Evolutionary conservation across 345 rosid species (phyloP).

Genomic region (Corchorus capsularis): DNA sequence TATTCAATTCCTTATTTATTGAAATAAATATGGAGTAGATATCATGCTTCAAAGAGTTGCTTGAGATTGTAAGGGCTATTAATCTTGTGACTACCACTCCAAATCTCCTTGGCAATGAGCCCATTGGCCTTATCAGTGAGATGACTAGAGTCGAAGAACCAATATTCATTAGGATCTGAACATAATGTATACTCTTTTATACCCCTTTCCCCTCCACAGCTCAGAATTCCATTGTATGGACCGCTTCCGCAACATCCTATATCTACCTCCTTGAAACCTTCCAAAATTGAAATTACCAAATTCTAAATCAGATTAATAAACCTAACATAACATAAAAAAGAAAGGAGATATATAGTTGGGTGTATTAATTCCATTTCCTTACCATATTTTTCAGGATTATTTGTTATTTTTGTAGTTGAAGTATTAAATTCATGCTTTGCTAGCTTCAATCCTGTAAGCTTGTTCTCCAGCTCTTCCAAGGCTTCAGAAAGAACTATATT

Average conservation of each 20-base stretch:
- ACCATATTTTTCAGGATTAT: slow-evolving; percentile 56
- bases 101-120: slow-evolving; percentile 56
- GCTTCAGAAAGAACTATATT: slow-evolving; percentile 52
- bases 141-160: slow-evolving; percentile 79
- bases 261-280: slow-evolving; percentile 67
- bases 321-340: no score
- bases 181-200: slow-evolving; percentile 59
- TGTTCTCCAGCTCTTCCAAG: slow-evolving; percentile 38
- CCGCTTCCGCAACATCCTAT: slow-evolving; percentile 82
- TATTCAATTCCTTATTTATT: no score
- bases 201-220: slow-evolving; percentile 69
- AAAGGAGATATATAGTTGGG: no score
- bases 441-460: slow-evolving; percentile 54
- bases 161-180: slow-evolving; percentile 51
- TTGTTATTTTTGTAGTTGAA: slow-evolving; percentile 41
- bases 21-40: no score
- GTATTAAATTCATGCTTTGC: slow-evolving; percentile 54
- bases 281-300: not conserved
- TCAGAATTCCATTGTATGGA: slow-evolving; percentile 52
- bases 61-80: slow-evolving; percentile 42
- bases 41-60: not conserved
- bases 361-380: no score
- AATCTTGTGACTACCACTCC: slow-evolving; percentile 41
- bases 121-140: slow-evolving; percentile 48
- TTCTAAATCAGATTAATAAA: not conserved